phyloP scores from a whole-genome alignment of 257 asterid genomes.

The Gentiana macrophylla region DNA sequence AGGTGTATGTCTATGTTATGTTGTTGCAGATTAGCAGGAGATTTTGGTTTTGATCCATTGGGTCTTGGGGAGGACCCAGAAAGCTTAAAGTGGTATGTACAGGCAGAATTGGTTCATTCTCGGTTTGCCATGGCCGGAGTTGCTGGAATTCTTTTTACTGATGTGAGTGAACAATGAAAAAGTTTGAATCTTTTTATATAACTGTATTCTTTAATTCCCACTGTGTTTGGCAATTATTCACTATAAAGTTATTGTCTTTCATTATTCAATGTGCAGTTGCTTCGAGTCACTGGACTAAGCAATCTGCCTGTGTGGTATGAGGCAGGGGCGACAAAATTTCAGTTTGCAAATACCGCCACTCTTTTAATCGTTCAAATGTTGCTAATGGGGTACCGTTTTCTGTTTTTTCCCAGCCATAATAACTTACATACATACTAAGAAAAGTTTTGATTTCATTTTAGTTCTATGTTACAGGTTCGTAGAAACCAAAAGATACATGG shows the following conservation, averaged over 20 bases:
- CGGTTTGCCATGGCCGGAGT: conserved; percentile 98
- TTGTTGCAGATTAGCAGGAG: conserved; percentile 64
- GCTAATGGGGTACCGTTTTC: conserved; percentile 67
- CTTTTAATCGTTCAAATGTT: conserved; percentile 59
- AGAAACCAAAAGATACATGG: conserved; percentile 85
- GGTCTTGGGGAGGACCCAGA: conserved; percentile 92
- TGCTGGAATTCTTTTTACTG: conserved; percentile 74
- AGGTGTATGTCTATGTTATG: background rate
- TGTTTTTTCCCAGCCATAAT: background rate
- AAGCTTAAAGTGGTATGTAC: conserved; percentile 81
- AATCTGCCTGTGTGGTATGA: conserved; percentile 85
- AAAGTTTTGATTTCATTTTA: background rate
- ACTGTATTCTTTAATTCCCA: background rate
- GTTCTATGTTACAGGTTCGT: conserved; percentile 41
- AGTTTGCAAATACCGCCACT: conserved; percentile 64
- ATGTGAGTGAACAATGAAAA: conserved; percentile 26
- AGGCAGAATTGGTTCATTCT: conserved; percentile 85
- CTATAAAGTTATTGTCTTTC: background rate
- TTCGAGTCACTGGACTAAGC: conserved; percentile 59
- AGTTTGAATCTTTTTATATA: too few species aligned
- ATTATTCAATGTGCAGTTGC: conserved; percentile 31
- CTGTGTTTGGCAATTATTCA: background rate
- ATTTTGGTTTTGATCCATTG: conserved; percentile 83
- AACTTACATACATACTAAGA: background rate
- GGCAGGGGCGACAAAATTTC: conserved; percentile 80